Base-by-base conservation (phyloP, 1,284 basidiomycete species). In the Pseudozyma tsukubaensis region DNA sequence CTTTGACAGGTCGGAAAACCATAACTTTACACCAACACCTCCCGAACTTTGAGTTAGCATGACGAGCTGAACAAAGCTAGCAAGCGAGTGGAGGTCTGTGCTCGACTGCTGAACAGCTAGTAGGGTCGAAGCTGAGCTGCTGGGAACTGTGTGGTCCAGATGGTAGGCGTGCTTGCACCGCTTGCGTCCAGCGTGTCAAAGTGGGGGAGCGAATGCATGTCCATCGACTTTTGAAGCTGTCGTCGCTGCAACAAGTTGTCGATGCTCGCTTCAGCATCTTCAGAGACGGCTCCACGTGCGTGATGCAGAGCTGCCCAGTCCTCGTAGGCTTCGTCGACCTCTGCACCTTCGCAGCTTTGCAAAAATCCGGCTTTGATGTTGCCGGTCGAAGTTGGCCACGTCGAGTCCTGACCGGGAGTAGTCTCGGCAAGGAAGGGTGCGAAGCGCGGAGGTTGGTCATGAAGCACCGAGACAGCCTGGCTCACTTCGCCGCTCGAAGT, bases 261-360 rank as follows among this genome's bases (percentile, higher is more conserved):
- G 35, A 71, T 60, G 37, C 68, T 67, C 12, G 64, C 34, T 42
- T 71, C 63, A 34, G 66, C 58, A 49, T 75, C 72, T 29, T 75
- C 72, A 9, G 54, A 56, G 1, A 44, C 61, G 0, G 60, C 72
- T 12, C 71, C 71, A n/a, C 61, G 47, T 18, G 71, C 71, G 6
- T 68, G 71, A 24, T 65, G 71, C 58, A 73, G 68, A 4, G 71
- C 71, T 19, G 71, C 71, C 71, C 71, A 73, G 37, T 73, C 71
- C 32, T 73, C 63, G 35, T 71, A 67, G 8, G 60, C 68, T 49
- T 75, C 67, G 52, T 63, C 72, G 35, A 66, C 42, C 12, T 62
- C 55, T 2, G 55, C 18, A 0, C 54, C 59, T 4, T 62, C 50
- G 36, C 19, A 56, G 12, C 10, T 39, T 9, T 34, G 49, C 18